Percentiles rank a stretch among this genome's conserved stretches.
Evolutionary conservation across 176 grass and related monocot species (phyloP).

Genomic region (Triticum turgidum): DNA sequence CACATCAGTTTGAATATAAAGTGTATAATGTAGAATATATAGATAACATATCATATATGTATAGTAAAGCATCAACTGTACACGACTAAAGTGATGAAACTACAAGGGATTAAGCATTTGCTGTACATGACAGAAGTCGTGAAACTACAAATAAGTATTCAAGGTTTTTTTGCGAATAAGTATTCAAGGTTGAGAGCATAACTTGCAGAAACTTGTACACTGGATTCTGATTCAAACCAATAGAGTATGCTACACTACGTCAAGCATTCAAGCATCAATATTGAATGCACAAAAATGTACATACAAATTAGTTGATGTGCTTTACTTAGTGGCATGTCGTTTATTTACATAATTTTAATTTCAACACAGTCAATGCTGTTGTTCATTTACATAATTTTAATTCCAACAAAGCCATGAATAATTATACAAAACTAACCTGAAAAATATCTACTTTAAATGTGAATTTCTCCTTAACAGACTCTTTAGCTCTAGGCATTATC

Average conservation of each 20-base stretch:
- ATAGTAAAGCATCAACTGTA: slow-evolving; percentile 9
- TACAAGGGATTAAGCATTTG: background rate
- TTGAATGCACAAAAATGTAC: background rate
- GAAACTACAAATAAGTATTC: background rate
- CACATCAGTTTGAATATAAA: slow-evolving; percentile 22
- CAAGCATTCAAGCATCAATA: background rate
- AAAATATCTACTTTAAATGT: slow-evolving; percentile 72
- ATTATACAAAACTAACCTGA: slow-evolving; percentile 45
- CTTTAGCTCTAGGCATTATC: slow-evolving; percentile 61
- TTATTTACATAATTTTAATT: background rate
- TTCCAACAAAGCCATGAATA: background rate
- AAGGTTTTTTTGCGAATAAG: background rate
- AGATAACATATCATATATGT: background rate
- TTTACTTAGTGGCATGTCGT: background rate
- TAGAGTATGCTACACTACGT: background rate
- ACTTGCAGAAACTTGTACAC: background rate
- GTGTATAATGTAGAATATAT: background rate
- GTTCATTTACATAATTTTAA: background rate
- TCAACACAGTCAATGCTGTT: background rate
- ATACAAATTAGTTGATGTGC: background rate
- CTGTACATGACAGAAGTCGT: too few species aligned
- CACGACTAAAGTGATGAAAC: background rate
- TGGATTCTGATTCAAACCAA: slow-evolving; percentile 18
- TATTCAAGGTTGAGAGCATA: background rate
- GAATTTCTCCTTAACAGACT: slow-evolving; percentile 70